Base-by-base conservation (phyloP, 2,329 filamentous ascomycete genomes). In the Microsporum canis region DNA sequence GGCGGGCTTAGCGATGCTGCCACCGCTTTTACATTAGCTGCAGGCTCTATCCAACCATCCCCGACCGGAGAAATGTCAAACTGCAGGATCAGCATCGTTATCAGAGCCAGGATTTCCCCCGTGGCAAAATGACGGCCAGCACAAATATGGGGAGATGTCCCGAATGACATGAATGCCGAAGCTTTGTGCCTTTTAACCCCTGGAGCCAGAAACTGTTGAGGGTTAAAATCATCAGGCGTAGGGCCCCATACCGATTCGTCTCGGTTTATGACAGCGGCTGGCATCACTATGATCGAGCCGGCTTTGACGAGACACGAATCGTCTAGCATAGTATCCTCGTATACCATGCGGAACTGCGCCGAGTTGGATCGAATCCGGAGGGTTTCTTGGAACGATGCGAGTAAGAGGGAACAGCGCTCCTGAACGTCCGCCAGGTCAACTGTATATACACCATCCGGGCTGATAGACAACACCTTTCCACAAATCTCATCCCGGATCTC, bases 401-500 rank as follows among this genome's bases (percentile, higher is more conserved):
- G 23, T 5, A 61, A 33, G 10, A 61, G 41, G 10, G 51, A 14
- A 23, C 51, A 57, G 7, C 29, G 33, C 7, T 36, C 31, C 2
- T 23, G 51, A 31, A 57, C n/a, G 39, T 23, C 51, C 5, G 17
- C 23, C 4, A 57, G n/a, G 27, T 58, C 38, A 36, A 57, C 23
- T 3, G 23, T 23, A 23, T 41, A 27, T 10, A 39, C 33, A 5
- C 51, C 51, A 7, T 56, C 43, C 3, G 43, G 7, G 7, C 7
- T 10, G 0, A 47, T 3, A 8, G 43, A 47, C 17, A 27, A 8
- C 2, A 38, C 51, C 2, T 34, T 34, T 45, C 17, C 33, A 10
- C 5, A 17, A 49, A 60, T 38, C 27, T 61, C 53, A 4, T 57
- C 59, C 8, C 59, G 53, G 3, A 61, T 23, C 17, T 57, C 53